Conservation (phyloP, 805 yeast species). For the Starmerella ratchasimensis region DNA sequence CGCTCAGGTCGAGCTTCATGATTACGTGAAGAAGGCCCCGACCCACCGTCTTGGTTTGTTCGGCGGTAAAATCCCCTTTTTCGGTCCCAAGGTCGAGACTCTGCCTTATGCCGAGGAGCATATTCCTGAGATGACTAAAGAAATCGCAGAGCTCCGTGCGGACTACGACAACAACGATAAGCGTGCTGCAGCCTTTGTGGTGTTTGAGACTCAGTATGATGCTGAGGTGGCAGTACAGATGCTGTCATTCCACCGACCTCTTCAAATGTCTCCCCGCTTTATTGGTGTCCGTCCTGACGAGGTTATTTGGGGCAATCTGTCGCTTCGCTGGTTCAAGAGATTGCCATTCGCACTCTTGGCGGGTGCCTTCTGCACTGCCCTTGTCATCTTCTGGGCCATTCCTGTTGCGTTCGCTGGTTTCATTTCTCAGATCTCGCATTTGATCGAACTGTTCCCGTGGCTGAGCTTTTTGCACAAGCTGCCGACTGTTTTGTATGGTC, state of each 20-base stretch:
- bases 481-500: constrained; percentile 59
- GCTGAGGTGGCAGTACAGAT: constrained; percentile 80
- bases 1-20: constrained; percentile 22
- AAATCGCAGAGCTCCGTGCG: constrained; percentile 47
- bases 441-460: constrained; percentile 38
- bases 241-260: constrained; percentile 37
- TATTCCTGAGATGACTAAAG: constrained; percentile 53
- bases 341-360: constrained; percentile 45
- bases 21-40: constrained; percentile 65
- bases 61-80: constrained; percentile 27
- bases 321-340: constrained; percentile 45
- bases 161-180: constrained; percentile 42
- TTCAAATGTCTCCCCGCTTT: constrained; percentile 33
- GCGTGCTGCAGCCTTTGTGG: constrained; percentile 72
- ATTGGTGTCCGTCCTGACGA: constrained; percentile 70
- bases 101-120: constrained; percentile 56
- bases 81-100: constrained; percentile 78
- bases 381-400: constrained; percentile 84
- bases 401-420: constrained; percentile 97
- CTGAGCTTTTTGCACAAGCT: constrained; percentile 60
- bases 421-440: constrained; percentile 66
- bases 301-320: constrained; percentile 67
- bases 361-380: constrained; percentile 41
- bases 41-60: constrained; percentile 54
- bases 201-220: constrained; percentile 72